These are phyloP conservation scores for Calonectria crousiana DNA, from an alignment of 2,329 filamentous ascomycete species.

Conservation along the genomic window DNA sequence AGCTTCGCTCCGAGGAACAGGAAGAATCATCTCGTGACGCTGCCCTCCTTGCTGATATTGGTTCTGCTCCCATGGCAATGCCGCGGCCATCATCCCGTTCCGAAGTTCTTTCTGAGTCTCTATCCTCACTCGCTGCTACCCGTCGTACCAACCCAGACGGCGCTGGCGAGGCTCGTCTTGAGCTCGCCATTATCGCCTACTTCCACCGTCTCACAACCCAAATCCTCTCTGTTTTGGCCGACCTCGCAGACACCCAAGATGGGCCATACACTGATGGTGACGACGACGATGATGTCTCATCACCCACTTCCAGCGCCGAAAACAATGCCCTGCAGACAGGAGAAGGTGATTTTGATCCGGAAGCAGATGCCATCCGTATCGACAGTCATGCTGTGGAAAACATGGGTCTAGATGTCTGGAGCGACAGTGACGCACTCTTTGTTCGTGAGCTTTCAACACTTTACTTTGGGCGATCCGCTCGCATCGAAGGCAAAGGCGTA, in stretches of 20 bases:
- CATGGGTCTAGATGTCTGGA: slow-evolving; percentile 86
- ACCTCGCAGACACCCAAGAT: slow-evolving; percentile 66
- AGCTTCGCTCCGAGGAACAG: slow-evolving; percentile 70
- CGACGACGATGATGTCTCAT: slow-evolving; percentile 51
- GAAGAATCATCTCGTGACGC: slow-evolving; percentile 69
- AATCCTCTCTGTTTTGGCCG: slow-evolving; percentile 72
- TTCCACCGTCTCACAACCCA: slow-evolving; percentile 81
- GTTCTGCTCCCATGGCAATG: slow-evolving; percentile 51
- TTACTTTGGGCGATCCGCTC: slow-evolving; percentile 75
- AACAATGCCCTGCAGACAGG: slow-evolving; percentile 42
- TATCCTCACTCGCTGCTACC: slow-evolving; percentile 56
- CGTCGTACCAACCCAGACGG: slow-evolving; percentile 49
- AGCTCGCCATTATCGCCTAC: slow-evolving; percentile 82
- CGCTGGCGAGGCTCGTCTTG: slow-evolving; percentile 62
- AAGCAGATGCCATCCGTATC: slow-evolving; percentile 62
- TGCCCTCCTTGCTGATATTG: slow-evolving; percentile 66
- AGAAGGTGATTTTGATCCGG: slow-evolving; percentile 42
- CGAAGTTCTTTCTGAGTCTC: slow-evolving; percentile 56
- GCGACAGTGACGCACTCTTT: slow-evolving; percentile 76
- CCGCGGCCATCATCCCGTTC: slow-evolving; percentile 47
- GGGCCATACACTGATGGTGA: slow-evolving; percentile 53
- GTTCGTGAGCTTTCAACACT: slow-evolving; percentile 70
- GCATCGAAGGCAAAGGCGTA: slow-evolving; percentile 76
- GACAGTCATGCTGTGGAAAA: slow-evolving; percentile 73
- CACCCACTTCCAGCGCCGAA: slow-evolving; percentile 43